Evolutionary conservation across 257 asterid species (phyloP), one percentile per base, ranked within the genome.

Genomic region (Penstemon eatonii): DNA sequence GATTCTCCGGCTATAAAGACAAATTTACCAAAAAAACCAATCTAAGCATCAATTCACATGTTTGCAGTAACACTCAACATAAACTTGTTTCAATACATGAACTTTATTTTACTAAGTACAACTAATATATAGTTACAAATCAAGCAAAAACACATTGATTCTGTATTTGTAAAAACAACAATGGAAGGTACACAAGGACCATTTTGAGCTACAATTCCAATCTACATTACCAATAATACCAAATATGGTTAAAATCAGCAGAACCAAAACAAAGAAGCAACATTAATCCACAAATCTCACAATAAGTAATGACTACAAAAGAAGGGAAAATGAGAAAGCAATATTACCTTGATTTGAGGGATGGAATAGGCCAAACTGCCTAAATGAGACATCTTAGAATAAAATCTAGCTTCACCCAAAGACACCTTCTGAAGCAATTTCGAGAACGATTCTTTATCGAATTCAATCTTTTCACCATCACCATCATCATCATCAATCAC

Each of bases 341-440:
- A 49, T 4, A 18, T 13, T 61, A 94, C 99, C 99, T 91, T 91
- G 72, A 94, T 94, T 61, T 79, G 85, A 18, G 99, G 78, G 0
- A 94, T 85, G 9, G 88, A 75, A 80, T 94, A 94, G 76, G 99
- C 97, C 84, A 91, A 79, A 65, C 74, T 81, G 56, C 99, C 98
- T 82, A 94, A 79, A 79, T 82, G 84, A 62, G 96, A 86, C 93
- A 94, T 72, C 62, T 73, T 78, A 55, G 96, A 89, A 81, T 87
- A 89, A 66, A 86, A 86, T 67, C 96, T 81, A 61, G 96, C 93
- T 79, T 91, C 97, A 7, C 78, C 75, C 73, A 94, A 78, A 5
- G 99, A 78, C 78, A 94, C 99, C 78, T 78, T 89, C 13, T 75
- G 75, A 7, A 94, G 86, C 45, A 94, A 82, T 75, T 89, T 94